Conservation (phyloP, 306 rosid species). For the Fragaria iinumae region DNA sequence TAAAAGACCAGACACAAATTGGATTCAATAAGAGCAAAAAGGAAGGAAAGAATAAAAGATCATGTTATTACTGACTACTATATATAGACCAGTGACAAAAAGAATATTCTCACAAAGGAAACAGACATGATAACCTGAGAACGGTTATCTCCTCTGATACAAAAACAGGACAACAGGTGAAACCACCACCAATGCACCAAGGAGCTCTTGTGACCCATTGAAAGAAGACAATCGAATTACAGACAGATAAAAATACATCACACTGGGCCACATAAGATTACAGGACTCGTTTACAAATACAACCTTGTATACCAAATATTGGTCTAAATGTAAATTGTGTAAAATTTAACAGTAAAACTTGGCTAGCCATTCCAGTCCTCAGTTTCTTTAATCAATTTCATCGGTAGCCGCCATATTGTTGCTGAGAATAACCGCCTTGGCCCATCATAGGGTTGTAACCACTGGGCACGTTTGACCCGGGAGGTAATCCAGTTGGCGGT, state of each 20-base stretch:
- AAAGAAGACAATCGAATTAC: slow-evolving; percentile 34
- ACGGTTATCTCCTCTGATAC: slow-evolving; percentile 19
- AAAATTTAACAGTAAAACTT: slow-evolving; percentile 22
- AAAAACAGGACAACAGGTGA: slow-evolving; percentile 31
- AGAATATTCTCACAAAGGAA: slow-evolving; percentile 9
- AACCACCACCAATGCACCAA: slow-evolving; percentile 32
- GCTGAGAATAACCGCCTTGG: slow-evolving; percentile 74
- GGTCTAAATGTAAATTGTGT: slow-evolving; percentile 19
- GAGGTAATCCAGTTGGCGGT: slow-evolving; percentile 57
- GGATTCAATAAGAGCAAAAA: neutral
- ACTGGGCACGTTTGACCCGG: slow-evolving; percentile 58
- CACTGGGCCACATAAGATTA: slow-evolving; percentile 44
- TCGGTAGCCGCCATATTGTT: slow-evolving; percentile 70
- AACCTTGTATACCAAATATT: slow-evolving; percentile 40
- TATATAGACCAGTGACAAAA: slow-evolving; percentile 13
- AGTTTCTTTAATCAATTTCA: slow-evolving; percentile 39
- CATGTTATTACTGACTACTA: neutral
- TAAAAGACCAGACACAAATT: neutral
- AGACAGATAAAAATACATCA: slow-evolving; percentile 37
- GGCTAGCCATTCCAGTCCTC: slow-evolving; percentile 26
- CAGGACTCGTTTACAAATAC: slow-evolving; percentile 28
- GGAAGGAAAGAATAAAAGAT: neutral
- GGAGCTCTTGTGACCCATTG: slow-evolving; percentile 45
- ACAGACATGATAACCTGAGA: slow-evolving; percentile 16
- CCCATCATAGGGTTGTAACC: slow-evolving; percentile 81